Evolutionary conservation across 2,329 filamentous ascomycete species (phyloP), one percentile per base, ranked within the genome.

Genomic region (Neofusicoccum ribis): DNA sequence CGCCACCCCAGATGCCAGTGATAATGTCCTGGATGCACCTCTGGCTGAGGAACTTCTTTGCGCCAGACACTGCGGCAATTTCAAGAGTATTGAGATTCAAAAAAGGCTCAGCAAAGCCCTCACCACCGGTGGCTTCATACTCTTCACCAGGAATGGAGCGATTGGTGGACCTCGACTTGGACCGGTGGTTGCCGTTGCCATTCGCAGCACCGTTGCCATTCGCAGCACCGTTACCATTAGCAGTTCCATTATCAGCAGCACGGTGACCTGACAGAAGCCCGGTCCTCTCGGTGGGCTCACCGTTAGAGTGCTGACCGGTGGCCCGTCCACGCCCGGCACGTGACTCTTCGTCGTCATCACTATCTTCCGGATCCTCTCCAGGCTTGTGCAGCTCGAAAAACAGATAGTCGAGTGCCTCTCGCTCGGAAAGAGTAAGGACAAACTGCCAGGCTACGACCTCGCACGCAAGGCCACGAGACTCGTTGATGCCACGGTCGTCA

Each of bases 21-120:
- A 96, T 87, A 69, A 96, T 90, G 71, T 90, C 91, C 74, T 96
- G 92, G 11, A 96, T 90, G 2, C 91, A 86, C 66, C 85, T 85
- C 75, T 96, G 92, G 72, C 89, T 89, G 41, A 96, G 84, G 70
- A 96, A 96, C 51, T 90, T 90, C 79, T 96, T 96, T 36, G 91
- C 91, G 66, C 91, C 85, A 12, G 89, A 89, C 20, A 96, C 88
- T 51, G 90, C 89, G 31, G 92, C 92, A 71, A 96, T 93, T 74
- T 96, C 92, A 15, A 98, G 83, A 1, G 92, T 92, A 74, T 95
- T 97, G 54, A 97, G 83, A 17, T 89, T 88, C 41, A 88, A 87
- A 74, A 96, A 96, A 0, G 88, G 86, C 0, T 86, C 84, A 0
- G 89, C 90, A 34, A 90, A 87, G 58, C 91, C 86, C 7, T 86